Base-by-base conservation (phyloP, 1,284 basidiomycete species). In the Apiotrichum brassicae region DNA sequence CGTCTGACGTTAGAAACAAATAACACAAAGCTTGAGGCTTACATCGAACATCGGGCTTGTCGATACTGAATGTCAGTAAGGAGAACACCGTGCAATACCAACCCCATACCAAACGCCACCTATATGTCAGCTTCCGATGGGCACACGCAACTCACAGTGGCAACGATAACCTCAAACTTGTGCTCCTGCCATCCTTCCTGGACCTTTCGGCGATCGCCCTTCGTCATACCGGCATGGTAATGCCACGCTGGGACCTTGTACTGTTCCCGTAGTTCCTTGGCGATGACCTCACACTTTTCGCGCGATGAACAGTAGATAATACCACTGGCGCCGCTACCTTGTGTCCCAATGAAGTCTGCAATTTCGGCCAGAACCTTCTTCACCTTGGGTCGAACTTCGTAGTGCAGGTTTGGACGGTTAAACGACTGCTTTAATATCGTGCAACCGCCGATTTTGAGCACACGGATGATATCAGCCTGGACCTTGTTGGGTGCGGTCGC, bases 61-160 rank as follows among this genome's bases (percentile, higher is more conserved):
- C 92, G 53, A 97, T 93, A 16, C 66, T 66, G 7, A 32, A 20
- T 28, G 24, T n/a, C 14, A 6, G 20, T 8, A 3, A 20, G 33
- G 2, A 20, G 7, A 12, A 11, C 35, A 35, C 6, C 26, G 12
- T 9, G n/a, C 12, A 3, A 8, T 16, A 46, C 60, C 55, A 46
- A 65, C 63, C 93, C 94, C 94, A 98, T 97, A 9, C 94, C 94
- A 68, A 97, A 97, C 0, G 89, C 89, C 58, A 89, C 79, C 83
- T 85, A 56, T 46, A 20, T 19, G 33, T 45, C 24, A 53, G 38
- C 14, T 26, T 24, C 6, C 6, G 14, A 8, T 20, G 8, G 22
- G n/a, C 22, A 24, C 8, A 12, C 16, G 48, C 16, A 12, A 62
- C 72, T 55, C 41, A 78, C 76, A 32, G 94, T 98, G 1, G 93